Evolutionary conservation across 2,329 filamentous ascomycete species (phyloP).

Genomic region (Nemania sp.): DNA sequence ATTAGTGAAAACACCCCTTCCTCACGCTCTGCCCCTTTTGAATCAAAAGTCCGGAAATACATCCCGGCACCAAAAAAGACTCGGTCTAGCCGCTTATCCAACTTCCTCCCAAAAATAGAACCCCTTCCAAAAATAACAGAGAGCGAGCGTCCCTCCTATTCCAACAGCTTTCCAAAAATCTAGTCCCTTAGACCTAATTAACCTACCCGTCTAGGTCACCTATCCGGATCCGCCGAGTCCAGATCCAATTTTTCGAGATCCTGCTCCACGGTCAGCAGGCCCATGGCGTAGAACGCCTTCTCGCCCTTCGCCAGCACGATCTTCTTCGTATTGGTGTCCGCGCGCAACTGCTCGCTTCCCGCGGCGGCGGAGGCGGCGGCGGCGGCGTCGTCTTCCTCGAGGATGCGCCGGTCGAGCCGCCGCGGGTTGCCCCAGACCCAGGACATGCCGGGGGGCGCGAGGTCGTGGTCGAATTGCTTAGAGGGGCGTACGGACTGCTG

Average conservation of each 20-base stretch:
- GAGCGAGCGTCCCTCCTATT: background rate
- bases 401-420: conserved; percentile 55
- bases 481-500: conserved; percentile 9
- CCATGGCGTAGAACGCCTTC: conserved; percentile 74
- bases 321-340: conserved; percentile 32
- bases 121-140: background rate
- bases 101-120: background rate
- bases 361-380: conserved; percentile 31
- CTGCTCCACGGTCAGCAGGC: conserved; percentile 75
- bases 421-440: conserved; percentile 54
- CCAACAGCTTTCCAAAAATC: background rate
- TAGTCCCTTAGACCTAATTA: background rate
- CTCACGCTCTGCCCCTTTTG: background rate
- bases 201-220: background rate
- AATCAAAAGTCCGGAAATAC: conserved; percentile 1
- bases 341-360: conserved; percentile 6
- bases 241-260: conserved; percentile 69
- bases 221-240: conserved; percentile 43
- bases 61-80: background rate
- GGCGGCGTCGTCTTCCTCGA: conserved; percentile 48
- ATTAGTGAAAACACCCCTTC: background rate
- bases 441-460: conserved; percentile 19
- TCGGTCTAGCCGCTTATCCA: background rate
- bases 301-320: conserved; percentile 66
- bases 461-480: too few relatives aligned